Percentiles rank a stretch among this genome's conserved stretches.
phyloP scores from a whole-genome alignment of 495 filamentous ascomycete genomes.

The Penicillium daleae region DNA sequence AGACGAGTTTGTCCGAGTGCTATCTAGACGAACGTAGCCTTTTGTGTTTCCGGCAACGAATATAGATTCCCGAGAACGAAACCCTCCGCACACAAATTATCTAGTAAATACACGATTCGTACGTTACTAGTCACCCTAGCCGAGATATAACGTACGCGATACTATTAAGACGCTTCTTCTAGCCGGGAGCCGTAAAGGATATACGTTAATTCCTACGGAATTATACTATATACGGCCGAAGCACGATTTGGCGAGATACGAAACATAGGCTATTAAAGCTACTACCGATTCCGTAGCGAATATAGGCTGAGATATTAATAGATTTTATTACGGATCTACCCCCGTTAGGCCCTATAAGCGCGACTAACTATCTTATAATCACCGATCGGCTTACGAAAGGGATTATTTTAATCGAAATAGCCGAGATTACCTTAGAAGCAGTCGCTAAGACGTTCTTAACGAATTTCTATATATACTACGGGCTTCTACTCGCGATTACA shows the following conservation, averaged over 20 bases:
- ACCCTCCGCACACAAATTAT: background rate
- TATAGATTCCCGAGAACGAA: background rate
- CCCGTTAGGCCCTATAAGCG: background rate
- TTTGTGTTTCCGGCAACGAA: background rate
- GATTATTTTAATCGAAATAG: background rate
- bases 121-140: background rate
- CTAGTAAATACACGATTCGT: background rate
- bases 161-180: slow-evolving; percentile 5
- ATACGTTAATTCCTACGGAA: background rate
- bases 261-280: background rate
- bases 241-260: background rate
- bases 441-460: background rate
- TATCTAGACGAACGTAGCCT: background rate
- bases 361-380: background rate
- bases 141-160: slow-evolving; percentile 3
- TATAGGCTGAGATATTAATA: slow-evolving; percentile 3
- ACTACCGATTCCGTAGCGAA: slow-evolving; percentile 2
- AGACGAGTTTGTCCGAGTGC: background rate
- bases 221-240: background rate
- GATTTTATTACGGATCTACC: slow-evolving; percentile 1
- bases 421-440: background rate
- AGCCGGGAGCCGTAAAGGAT: background rate
- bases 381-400: background rate
- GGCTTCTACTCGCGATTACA: background rate
- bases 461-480: slow-evolving; percentile 2